Evolutionary conservation across 2,329 filamentous ascomycete species (phyloP).

Genomic region (Sclerotinia sclerotiorum): DNA sequence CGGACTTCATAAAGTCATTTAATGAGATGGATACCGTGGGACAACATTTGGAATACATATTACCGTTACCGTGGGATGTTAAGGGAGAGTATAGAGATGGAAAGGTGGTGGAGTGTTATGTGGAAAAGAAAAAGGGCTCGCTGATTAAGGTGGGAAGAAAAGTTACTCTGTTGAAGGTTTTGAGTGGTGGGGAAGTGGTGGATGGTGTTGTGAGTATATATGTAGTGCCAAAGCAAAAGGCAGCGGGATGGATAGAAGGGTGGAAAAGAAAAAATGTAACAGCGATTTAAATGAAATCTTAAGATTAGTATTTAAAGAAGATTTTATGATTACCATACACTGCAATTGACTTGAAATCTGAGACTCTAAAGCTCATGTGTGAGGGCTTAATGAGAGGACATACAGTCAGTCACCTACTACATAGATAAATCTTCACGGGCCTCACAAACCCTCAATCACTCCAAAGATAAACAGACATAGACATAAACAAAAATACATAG

Average conservation of each 20-base stretch:
- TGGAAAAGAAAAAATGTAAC: slow-evolving; percentile 73
- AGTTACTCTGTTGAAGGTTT: slow-evolving; percentile 69
- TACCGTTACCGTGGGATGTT: slow-evolving; percentile 85
- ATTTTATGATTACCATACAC: neutral
- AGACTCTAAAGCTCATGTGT: neutral
- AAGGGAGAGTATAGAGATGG: slow-evolving; percentile 62
- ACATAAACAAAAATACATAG: slow-evolving; percentile 18
- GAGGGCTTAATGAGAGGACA: too few species aligned
- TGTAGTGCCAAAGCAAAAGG: slow-evolving; percentile 71
- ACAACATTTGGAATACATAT: slow-evolving; percentile 80
- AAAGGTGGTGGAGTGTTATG: slow-evolving; percentile 81
- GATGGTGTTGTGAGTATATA: slow-evolving; percentile 83
- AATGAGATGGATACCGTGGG: slow-evolving; percentile 71
- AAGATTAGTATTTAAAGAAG: neutral
- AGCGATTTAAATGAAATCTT: slow-evolving; percentile 12
- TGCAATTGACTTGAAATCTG: too few species aligned
- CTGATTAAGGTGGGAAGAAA: slow-evolving; percentile 90
- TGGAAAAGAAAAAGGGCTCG: slow-evolving; percentile 78
- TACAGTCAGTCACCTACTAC: too few species aligned
- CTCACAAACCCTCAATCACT: too few species aligned
- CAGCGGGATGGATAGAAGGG: slow-evolving; percentile 75
- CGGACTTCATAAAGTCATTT: slow-evolving; percentile 88
- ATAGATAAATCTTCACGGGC: neutral
- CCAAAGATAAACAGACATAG: neutral
- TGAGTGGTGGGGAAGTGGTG: slow-evolving; percentile 77